Conservation (phyloP, 1,139 yeast species). For the Yamadazyma triangularis region DNA sequence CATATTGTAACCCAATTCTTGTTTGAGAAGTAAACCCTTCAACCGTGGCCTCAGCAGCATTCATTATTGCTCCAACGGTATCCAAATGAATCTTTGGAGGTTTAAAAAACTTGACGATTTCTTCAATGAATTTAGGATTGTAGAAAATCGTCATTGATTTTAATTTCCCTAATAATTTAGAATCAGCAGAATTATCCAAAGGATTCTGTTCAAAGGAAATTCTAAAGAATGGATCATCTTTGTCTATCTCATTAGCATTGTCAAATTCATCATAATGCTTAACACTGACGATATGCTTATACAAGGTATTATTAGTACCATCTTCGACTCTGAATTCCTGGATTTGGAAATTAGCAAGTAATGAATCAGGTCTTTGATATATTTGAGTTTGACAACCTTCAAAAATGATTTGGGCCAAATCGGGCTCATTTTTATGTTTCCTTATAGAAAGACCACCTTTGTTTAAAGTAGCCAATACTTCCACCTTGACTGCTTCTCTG, state of each 20-base stretch:
- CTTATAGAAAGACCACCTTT: slow-evolving; percentile 74
- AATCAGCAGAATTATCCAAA: slow-evolving; percentile 76
- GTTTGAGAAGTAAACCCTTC: slow-evolving; percentile 90
- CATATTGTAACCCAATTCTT: slow-evolving; percentile 87
- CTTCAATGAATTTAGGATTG: slow-evolving; percentile 77
- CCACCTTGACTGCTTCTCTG: slow-evolving; percentile 63
- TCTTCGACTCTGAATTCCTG: slow-evolving; percentile 85
- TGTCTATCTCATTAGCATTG: slow-evolving; percentile 11
- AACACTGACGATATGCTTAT: slow-evolving; percentile 85
- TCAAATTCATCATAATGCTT: slow-evolving; percentile 42
- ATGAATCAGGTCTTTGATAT: slow-evolving; percentile 77
- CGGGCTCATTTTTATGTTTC: slow-evolving; percentile 29
- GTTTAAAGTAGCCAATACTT: slow-evolving; percentile 62
- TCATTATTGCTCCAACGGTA: slow-evolving; percentile 86
- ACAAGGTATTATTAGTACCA: slow-evolving; percentile 69
- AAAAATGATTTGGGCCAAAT: slow-evolving; percentile 73
- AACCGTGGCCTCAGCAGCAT: slow-evolving; percentile 93
- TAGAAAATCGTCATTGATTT: slow-evolving; percentile 88
- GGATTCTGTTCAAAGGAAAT: slow-evolving; percentile 85
- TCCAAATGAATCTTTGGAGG: slow-evolving; percentile 87
- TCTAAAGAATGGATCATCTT: slow-evolving; percentile 68
- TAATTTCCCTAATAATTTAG: slow-evolving; percentile 66
- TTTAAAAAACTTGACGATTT: slow-evolving; percentile 66
- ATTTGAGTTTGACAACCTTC: slow-evolving; percentile 78
- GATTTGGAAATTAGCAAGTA: slow-evolving; percentile 64